Evolutionary conservation across 164 flowering plant species (phyloP), one percentile per base, ranked within the genome.

Genomic region (Tinospora cordifolia): DNA sequence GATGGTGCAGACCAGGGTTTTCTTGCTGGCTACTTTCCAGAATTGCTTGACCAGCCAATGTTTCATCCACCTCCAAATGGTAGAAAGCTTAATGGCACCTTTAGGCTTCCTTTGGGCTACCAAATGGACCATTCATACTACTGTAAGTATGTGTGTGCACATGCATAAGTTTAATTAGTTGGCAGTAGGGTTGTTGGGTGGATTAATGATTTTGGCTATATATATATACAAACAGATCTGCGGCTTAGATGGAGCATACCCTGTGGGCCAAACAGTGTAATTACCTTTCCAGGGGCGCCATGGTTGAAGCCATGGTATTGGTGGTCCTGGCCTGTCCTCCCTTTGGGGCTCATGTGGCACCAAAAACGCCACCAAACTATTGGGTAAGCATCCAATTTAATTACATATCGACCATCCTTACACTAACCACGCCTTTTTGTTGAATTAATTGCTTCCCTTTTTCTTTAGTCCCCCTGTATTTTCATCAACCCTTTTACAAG

Each of bases 271-370:
- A 95, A 95, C 79, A 95, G 99, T 36, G 97, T 95, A 30, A 87
- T 95, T 41, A 95, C 99, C 17, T 95, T 90, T 79, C 99, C 99
- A 6, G 85, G 99, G 24, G 98, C 97, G 7, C 81, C 87, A 19
- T 88, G 92, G 91, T 62, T 95, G 75, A 95, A 95, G 77, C 99
- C 98, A 27, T 95, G 99, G 99, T 92, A 95, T 62, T 95, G 99
- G 99, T 95, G 99, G 99, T 87, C 99, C 26, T 95, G 91, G 89
- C 99, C 99, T 66, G 94, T 89, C 70, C 84, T 95, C 15, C 99
- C 99, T 6, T 69, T 95, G 62, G 99, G 99, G 77, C 38, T 92
- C 49, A 71, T 81, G 12, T 95, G 99, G 99, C 99, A 95, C 70
- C 86, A 86, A 71, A 79, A 79, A 63, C 94, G 99, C 24, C 90